Evolutionary conservation across 2,329 filamentous ascomycete species (phyloP).

Genomic region (Fusarium fracticaudum): DNA sequence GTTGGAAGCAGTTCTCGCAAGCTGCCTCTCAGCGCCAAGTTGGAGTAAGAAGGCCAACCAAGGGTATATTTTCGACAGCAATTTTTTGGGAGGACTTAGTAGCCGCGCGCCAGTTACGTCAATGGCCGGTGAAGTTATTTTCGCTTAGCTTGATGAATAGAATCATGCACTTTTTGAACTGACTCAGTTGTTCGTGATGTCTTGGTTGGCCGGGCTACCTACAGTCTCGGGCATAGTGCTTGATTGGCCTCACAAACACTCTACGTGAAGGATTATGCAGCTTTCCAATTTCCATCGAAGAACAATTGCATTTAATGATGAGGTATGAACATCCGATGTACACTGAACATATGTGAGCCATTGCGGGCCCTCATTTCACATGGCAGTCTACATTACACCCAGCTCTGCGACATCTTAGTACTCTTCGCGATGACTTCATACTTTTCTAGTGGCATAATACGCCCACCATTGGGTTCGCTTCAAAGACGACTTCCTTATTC

Average conservation of each 20-base stretch:
- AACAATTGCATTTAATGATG: not conserved
- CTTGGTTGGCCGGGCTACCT: not conserved
- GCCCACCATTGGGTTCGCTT: fast-evolving
- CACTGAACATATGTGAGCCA: not conserved
- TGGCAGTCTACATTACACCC: not conserved
- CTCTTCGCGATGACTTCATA: not conserved
- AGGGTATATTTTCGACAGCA: not conserved
- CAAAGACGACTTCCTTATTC: not conserved
- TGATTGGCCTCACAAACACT: too few relatives aligned
- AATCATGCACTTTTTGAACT: not conserved
- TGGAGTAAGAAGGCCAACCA: slow-evolving; percentile 15
- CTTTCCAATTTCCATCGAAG: too few relatives aligned
- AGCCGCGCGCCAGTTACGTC: slow-evolving; percentile 9
- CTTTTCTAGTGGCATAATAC: not conserved
- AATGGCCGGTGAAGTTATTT: slow-evolving; percentile 9
- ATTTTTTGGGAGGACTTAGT: not conserved
- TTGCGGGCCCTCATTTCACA: not conserved
- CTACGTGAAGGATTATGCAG: too few relatives aligned
- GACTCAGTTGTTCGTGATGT: not conserved
- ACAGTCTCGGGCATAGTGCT: not conserved
- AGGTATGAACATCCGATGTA: too few relatives aligned
- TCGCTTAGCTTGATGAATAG: slow-evolving; percentile 4
- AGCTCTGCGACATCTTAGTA: not conserved
- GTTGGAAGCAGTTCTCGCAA: slow-evolving; percentile 66
- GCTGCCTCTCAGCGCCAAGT: slow-evolving; percentile 53